Evolutionary conservation across 495 filamentous ascomycete genomes (phyloP).

Genomic region (Alectoria sarmentosa): DNA sequence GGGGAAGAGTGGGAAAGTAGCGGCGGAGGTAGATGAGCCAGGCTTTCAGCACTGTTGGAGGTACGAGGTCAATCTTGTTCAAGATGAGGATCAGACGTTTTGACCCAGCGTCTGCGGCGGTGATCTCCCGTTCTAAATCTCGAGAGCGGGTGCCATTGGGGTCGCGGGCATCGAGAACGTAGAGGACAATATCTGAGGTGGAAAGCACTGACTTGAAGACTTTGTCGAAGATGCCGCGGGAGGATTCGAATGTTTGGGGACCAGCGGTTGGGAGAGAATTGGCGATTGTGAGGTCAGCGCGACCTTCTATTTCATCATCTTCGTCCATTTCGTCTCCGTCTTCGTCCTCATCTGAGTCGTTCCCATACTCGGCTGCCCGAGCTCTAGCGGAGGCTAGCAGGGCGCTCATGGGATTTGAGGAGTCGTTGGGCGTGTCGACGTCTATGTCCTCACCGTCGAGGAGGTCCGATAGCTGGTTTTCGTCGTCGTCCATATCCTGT

Average conservation of each 20-base stretch:
- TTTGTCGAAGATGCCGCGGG: slow-evolving; percentile 84
- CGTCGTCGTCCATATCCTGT: slow-evolving; percentile 36
- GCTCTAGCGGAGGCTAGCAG: slow-evolving; percentile 83
- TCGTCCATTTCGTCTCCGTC: slow-evolving; percentile 56
- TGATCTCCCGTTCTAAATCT: slow-evolving; percentile 82
- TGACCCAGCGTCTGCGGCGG: slow-evolving; percentile 71
- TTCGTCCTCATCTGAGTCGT: slow-evolving; percentile 40
- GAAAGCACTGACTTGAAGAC: slow-evolving; percentile 93
- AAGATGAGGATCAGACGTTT: slow-evolving; percentile 90
- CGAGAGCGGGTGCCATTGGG: slow-evolving; percentile 86
- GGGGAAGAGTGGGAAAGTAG: slow-evolving; percentile 87
- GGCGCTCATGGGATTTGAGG: slow-evolving; percentile 85
- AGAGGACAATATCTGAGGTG: slow-evolving; percentile 82
- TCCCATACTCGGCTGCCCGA: slow-evolving; percentile 75
- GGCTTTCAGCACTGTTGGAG: slow-evolving; percentile 66
- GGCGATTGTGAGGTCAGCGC: slow-evolving; percentile 38
- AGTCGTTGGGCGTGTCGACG: slow-evolving; percentile 50
- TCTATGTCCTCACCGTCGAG: slow-evolving; percentile 42
- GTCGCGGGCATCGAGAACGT: slow-evolving; percentile 90
- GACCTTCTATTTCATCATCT: slow-evolving; percentile 52
- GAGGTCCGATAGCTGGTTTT: slow-evolving; percentile 38
- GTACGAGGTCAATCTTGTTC: slow-evolving; percentile 95
- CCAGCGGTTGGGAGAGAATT: slow-evolving; percentile 30
- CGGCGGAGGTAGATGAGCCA: slow-evolving; percentile 84
- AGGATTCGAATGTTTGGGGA: slow-evolving; percentile 49